A percentile compares a stretch with the other conserved stretches of the same genome.
Conservation (phyloP, 148 eudicot genomes). For the Vaccinium vitisidaea region DNA sequence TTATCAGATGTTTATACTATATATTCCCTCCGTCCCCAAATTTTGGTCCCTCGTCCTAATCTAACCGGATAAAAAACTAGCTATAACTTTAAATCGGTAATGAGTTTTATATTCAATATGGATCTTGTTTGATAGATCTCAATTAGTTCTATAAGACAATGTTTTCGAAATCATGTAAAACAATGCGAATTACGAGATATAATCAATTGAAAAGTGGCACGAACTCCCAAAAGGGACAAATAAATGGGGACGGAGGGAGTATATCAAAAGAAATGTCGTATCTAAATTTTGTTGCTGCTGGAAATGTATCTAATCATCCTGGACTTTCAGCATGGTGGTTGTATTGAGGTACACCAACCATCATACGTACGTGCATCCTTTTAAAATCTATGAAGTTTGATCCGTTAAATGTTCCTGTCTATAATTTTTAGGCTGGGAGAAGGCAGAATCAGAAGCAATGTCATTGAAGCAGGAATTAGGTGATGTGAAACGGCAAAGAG, state of each 20-base stretch:
- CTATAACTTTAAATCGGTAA: too few relatives aligned
- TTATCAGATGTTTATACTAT: not conserved
- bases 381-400: conserved; percentile 4
- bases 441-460: conserved; percentile 64
- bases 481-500: conserved; percentile 47
- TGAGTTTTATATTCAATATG: too few relatives aligned
- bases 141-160: too few relatives aligned
- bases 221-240: too few relatives aligned
- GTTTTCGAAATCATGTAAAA: too few relatives aligned
- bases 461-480: conserved; percentile 62
- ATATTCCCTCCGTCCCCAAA: too few relatives aligned
- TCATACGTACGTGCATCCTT: not conserved
- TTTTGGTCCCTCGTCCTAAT: too few relatives aligned
- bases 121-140: too few relatives aligned
- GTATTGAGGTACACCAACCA: not conserved
- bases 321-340: not conserved
- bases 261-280: not conserved
- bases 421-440: conserved; percentile 68
- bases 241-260: too few relatives aligned
- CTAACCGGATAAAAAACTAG: too few relatives aligned
- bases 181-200: too few relatives aligned
- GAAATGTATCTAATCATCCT: not conserved
- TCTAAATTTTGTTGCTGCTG: not conserved
- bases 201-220: too few relatives aligned
- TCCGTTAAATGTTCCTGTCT: not conserved